A percentile compares a stretch with the other conserved stretches of the same genome.
Evolutionary conservation across 2,329 filamentous ascomycete genomes (phyloP).

Genomic region (Paecilomyces sp.): DNA sequence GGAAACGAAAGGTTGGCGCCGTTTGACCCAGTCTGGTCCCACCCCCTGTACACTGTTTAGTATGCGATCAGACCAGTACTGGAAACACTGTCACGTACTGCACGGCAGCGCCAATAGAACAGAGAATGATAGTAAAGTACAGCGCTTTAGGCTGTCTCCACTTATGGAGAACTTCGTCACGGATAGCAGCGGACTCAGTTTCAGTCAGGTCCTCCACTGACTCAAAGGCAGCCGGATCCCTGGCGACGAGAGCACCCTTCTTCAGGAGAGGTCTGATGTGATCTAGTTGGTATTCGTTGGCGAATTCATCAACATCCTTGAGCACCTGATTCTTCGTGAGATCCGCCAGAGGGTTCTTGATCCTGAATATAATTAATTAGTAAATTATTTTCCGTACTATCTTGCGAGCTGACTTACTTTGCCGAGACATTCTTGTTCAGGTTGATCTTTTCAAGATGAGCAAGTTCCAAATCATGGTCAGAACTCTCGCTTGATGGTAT

Average conservation of each 20-base stretch:
- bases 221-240: slow-evolving; percentile 41
- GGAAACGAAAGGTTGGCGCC: slow-evolving; percentile 49
- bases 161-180: slow-evolving; percentile 40
- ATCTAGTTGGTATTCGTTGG: slow-evolving; percentile 51
- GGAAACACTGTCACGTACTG: slow-evolving; percentile 29
- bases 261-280: slow-evolving; percentile 42
- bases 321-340: slow-evolving; percentile 23
- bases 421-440: slow-evolving; percentile 20
- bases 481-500: background rate
- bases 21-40: slow-evolving; percentile 49
- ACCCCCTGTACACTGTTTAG: slow-evolving; percentile 23
- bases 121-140: slow-evolving; percentile 46
- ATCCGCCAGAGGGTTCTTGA: slow-evolving; percentile 22
- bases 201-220: slow-evolving; percentile 36
- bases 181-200: slow-evolving; percentile 34
- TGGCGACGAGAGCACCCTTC: slow-evolving; percentile 43
- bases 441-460: slow-evolving; percentile 14
- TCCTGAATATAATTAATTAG: background rate
- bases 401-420: slow-evolving; percentile 7
- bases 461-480: slow-evolving; percentile 3
- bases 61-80: background rate
- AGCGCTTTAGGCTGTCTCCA: slow-evolving; percentile 44
- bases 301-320: slow-evolving; percentile 30
- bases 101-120: slow-evolving; percentile 46
- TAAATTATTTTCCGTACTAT: background rate